Percentiles rank a stretch among this genome's conserved stretches.
These are phyloP conservation scores for Leccinum obscurum DNA, from an alignment of 768 basidiomycete genomes.

Conservation along the genomic window DNA sequence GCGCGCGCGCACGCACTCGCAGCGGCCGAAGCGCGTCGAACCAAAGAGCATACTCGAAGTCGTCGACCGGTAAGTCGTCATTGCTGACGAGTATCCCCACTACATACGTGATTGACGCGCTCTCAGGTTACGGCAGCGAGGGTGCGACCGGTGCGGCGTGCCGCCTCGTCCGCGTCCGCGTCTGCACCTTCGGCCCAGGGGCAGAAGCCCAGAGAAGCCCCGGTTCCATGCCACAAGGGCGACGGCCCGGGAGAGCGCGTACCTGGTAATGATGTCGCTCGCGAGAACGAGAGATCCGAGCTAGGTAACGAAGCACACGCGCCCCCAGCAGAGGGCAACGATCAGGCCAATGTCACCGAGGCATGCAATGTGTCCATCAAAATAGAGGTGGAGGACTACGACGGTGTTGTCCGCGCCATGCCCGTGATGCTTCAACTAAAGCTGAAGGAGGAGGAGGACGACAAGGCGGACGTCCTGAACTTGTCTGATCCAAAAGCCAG, in stretches of 20 bases:
- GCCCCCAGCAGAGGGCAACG: background rate
- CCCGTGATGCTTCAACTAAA: background rate
- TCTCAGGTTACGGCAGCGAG: background rate
- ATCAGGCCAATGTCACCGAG: background rate
- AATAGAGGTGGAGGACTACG: background rate
- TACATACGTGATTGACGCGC: background rate
- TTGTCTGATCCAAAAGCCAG: constrained; percentile 40
- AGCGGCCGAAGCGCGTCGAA: background rate
- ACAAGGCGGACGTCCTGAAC: background rate
- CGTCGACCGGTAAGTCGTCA: background rate
- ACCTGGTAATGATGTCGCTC: background rate
- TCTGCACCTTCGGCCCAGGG: background rate
- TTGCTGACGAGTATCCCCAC: background rate
- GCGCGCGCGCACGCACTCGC: background rate
- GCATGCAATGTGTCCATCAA: background rate
- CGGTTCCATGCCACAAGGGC: background rate
- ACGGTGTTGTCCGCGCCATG: background rate
- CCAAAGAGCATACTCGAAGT: background rate
- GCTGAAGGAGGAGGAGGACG: background rate
- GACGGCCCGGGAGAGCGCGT: background rate
- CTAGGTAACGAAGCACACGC: background rate
- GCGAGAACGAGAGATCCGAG: background rate
- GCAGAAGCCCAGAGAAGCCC: background rate
- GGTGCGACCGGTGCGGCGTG: background rate
- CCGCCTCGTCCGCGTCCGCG: background rate